phyloP scores from a whole-genome alignment of 257 asterid species.

The Agastache rugosa region DNA sequence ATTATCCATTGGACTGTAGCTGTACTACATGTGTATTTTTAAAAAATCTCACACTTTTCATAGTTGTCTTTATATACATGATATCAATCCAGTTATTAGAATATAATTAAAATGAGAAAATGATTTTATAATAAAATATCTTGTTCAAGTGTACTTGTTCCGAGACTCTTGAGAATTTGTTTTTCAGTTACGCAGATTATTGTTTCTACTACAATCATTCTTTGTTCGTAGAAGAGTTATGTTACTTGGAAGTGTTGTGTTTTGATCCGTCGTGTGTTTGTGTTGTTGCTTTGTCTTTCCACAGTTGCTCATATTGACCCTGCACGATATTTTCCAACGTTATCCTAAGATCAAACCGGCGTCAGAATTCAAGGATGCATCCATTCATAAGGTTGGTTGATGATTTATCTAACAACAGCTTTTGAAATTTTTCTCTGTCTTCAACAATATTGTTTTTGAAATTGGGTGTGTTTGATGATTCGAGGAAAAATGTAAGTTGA shows the following conservation, averaged over 20 bases:
- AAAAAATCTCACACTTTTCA: neutral
- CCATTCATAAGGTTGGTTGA: constrained; percentile 59
- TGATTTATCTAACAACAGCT: neutral
- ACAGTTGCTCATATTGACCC: constrained; percentile 74
- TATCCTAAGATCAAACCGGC: constrained; percentile 52
- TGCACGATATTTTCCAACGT: constrained; percentile 64
- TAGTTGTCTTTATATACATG: neutral
- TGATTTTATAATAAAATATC: neutral
- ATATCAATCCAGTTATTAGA: neutral
- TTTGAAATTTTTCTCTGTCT: neutral
- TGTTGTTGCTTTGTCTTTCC: neutral
- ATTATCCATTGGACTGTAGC: neutral
- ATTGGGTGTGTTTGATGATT: too few relatives aligned
- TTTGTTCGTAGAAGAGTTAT: too few relatives aligned
- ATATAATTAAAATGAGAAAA: neutral
- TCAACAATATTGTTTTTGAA: too few relatives aligned
- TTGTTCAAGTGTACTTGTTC: neutral
- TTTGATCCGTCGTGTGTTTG: neutral
- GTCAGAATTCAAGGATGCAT: constrained; percentile 54
- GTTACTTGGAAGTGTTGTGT: too few relatives aligned
- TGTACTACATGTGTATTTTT: neutral
- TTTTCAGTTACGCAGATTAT: too few relatives aligned
- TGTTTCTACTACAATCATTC: too few relatives aligned
- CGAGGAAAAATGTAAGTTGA: too few relatives aligned
- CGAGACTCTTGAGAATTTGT: too few relatives aligned